Percentiles rank a stretch among this genome's conserved stretches.
These are phyloP conservation scores for Vitis rupestris DNA, from an alignment of 164 flowering plant species.

Conservation along the genomic window DNA sequence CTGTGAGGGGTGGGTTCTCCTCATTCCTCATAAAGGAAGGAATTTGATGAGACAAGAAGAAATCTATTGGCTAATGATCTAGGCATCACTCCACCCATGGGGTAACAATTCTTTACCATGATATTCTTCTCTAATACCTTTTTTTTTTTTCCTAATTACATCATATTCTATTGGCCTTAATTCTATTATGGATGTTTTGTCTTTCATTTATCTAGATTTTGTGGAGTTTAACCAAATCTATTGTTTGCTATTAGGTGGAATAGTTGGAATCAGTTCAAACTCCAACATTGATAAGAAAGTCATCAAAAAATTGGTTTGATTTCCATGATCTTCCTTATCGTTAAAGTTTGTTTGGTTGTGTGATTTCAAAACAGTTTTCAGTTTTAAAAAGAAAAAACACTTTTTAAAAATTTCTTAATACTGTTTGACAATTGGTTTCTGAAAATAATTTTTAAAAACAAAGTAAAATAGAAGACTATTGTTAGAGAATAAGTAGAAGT, in stretches of 20 bases:
- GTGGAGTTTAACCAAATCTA: not conserved
- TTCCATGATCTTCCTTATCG: not conserved
- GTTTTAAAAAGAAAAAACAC: no score
- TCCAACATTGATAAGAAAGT: slow-evolving; percentile 33
- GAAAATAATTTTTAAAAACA: no score
- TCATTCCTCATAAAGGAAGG: no score
- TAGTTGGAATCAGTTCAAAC: slow-evolving; percentile 45
- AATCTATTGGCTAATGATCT: slow-evolving; percentile 42
- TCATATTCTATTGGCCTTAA: no score
- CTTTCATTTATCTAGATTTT: not conserved
- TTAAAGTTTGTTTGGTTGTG: no score
- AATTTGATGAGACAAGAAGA: slow-evolving; percentile 6
- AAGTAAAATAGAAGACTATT: no score
- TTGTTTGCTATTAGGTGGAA: slow-evolving; percentile 34
- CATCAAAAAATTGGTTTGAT: slow-evolving; percentile 36
- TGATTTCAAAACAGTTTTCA: no score
- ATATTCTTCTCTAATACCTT: not conserved
- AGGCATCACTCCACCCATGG: slow-evolving; percentile 50
- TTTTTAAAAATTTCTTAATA: no score
- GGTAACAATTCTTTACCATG: slow-evolving; percentile 14
- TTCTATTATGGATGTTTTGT: not conserved
- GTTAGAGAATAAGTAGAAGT: no score
- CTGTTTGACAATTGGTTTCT: no score
- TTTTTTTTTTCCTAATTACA: no score
- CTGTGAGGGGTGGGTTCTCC: no score